Evolutionary conservation across 2,329 filamentous ascomycete genomes (phyloP).

Genomic region (Taxawa tesnikishii): DNA sequence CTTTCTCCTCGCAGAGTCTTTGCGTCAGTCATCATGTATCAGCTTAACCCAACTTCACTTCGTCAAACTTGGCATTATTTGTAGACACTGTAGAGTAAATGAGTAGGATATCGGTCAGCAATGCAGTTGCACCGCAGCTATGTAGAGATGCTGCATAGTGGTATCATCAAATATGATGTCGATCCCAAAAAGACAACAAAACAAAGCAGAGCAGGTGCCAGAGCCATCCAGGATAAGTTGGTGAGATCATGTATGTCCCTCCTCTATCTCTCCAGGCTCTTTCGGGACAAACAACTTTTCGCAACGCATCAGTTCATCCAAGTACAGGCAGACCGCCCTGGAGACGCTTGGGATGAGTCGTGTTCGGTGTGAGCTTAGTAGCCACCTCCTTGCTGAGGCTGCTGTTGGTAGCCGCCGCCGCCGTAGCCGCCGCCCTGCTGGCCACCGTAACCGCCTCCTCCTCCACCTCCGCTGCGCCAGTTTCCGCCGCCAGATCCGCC

Average conservation of each 20-base stretch:
- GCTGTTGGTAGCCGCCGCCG: slow-evolving; percentile 6
- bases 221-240: background rate
- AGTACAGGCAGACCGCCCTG: background rate
- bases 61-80: too few species aligned
- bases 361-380: background rate
- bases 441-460: slow-evolving; percentile 15
- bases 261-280: too few species aligned
- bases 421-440: slow-evolving; percentile 13
- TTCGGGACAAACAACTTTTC: background rate
- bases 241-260: background rate
- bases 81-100: too few species aligned
- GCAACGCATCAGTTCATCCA: background rate
- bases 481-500: slow-evolving; percentile 10
- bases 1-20: too few species aligned
- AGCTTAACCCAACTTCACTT: too few species aligned
- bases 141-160: background rate
- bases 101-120: too few species aligned
- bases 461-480: slow-evolving; percentile 12
- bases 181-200: background rate
- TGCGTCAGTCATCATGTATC: too few species aligned
- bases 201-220: background rate
- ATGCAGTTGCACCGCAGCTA: background rate
- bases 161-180: background rate
- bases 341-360: background rate
- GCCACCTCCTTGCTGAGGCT: background rate